Percentiles rank a stretch among this genome's conserved stretches.
Conservation (phyloP, 257 asterid species). For the Solanum appendiculatum region DNA sequence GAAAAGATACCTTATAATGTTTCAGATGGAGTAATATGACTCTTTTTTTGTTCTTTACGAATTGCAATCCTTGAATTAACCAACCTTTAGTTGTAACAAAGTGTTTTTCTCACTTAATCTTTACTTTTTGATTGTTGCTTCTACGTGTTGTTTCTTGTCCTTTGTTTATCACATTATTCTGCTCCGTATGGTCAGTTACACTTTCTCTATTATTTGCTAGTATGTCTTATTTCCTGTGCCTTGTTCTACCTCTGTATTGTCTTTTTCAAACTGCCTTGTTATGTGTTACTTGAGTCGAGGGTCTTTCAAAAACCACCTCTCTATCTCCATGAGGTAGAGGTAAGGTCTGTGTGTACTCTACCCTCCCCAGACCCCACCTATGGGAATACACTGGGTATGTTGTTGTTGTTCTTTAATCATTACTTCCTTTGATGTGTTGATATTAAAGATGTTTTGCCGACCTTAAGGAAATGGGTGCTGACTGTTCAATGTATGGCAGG, state of each 20-base stretch:
- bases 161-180: not conserved
- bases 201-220: not conserved
- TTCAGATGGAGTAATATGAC: not conserved
- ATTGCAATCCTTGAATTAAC: not conserved
- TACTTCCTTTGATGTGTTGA: not conserved
- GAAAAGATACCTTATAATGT: not conserved
- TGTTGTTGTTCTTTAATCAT: not conserved
- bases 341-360: not conserved
- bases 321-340: not conserved
- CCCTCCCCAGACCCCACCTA: not conserved
- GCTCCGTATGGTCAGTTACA: not conserved
- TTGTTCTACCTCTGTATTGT: not conserved
- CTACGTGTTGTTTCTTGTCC: not conserved
- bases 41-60: not conserved
- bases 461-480: not conserved
- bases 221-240: not conserved
- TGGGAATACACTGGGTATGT: not conserved
- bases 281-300: not conserved
- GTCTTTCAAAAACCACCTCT: not conserved
- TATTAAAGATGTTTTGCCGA: not conserved
- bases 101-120: not conserved
- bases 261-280: not conserved
- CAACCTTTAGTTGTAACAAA: not conserved
- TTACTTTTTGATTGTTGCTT: not conserved
- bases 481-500: constrained; percentile 14